Conservation (phyloP, 1,284 basidiomycete genomes). For the Austroboletus niveus region DNA sequence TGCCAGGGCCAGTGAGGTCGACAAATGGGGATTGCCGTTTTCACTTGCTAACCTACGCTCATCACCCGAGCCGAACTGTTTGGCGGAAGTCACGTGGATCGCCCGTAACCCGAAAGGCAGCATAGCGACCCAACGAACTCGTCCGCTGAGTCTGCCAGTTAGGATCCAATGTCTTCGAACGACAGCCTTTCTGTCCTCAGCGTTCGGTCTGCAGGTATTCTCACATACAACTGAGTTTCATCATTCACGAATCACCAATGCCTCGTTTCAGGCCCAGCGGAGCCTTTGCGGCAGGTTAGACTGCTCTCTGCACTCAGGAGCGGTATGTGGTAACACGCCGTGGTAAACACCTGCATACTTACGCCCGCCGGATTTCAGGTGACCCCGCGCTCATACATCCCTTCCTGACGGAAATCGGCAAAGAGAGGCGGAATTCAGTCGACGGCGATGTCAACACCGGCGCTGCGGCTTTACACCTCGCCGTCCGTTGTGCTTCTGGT, state of each 20-base stretch:
- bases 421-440: slow-evolving; percentile 52
- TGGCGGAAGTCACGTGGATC: neutral
- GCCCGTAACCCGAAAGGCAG: neutral
- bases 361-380: slow-evolving; percentile 38
- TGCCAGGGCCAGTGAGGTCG: too few relatives aligned
- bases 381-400: slow-evolving; percentile 80
- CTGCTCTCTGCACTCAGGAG: slow-evolving; percentile 77
- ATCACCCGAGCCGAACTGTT: too few relatives aligned
- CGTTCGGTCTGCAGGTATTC: slow-evolving; percentile 18
- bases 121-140: slow-evolving; percentile 3
- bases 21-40: too few relatives aligned
- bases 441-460: slow-evolving; percentile 54
- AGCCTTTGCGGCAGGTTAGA: slow-evolving; percentile 69
- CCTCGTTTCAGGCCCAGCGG: slow-evolving; percentile 28
- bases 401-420: slow-evolving; percentile 75
- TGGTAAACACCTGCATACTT: neutral
- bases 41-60: too few relatives aligned
- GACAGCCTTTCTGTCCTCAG: slow-evolving; percentile 16
- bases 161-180: slow-evolving; percentile 19
- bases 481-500: slow-evolving; percentile 84
- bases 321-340: slow-evolving; percentile 34
- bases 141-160: neutral
- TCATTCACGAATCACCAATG: slow-evolving; percentile 2
- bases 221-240: neutral
- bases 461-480: slow-evolving; percentile 80